phyloP scores from a whole-genome alignment of 768 basidiomycete species.

The Kondoa subrosea region DNA sequence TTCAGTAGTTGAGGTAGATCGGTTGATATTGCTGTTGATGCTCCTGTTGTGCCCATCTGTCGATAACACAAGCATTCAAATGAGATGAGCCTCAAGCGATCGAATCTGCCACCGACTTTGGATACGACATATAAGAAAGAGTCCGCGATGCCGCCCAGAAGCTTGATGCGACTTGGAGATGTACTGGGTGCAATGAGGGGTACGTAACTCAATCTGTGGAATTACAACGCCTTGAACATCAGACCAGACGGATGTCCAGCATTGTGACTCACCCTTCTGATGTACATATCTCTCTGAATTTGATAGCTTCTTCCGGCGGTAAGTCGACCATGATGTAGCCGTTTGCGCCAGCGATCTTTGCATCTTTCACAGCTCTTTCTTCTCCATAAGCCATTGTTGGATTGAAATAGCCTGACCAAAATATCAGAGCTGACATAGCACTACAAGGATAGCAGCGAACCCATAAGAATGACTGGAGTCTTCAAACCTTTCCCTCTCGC shows the following conservation, averaged over 20 bases:
- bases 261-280: slow-evolving; percentile 55
- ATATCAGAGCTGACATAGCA: not conserved
- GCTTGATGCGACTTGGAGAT: slow-evolving; percentile 65
- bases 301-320: slow-evolving; percentile 86
- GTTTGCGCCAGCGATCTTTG: slow-evolving; percentile 75
- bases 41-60: slow-evolving; percentile 93
- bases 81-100: not conserved
- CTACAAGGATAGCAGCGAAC: slow-evolving; percentile 34
- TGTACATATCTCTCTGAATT: slow-evolving; percentile 74
- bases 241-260: too few species aligned
- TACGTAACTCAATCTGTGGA: slow-evolving; percentile 67
- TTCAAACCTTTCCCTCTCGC: slow-evolving; percentile 68
- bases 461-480: slow-evolving; percentile 83
- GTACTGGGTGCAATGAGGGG: slow-evolving; percentile 93
- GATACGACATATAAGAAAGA: slow-evolving; percentile 98
- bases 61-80: slow-evolving; percentile 29
- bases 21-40: slow-evolving; percentile 53
- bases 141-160: slow-evolving; percentile 83
- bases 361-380: slow-evolving; percentile 80
- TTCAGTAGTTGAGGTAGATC: slow-evolving; percentile 74
- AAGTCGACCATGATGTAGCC: slow-evolving; percentile 97
- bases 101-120: slow-evolving; percentile 39
- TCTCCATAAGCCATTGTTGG: slow-evolving; percentile 89
- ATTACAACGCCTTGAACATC: too few species aligned
- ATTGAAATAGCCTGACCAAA: slow-evolving; percentile 74